These are phyloP conservation scores for Leptographium radiaticola DNA, from an alignment of 2,329 filamentous ascomycete genomes.

Conservation along the genomic window DNA sequence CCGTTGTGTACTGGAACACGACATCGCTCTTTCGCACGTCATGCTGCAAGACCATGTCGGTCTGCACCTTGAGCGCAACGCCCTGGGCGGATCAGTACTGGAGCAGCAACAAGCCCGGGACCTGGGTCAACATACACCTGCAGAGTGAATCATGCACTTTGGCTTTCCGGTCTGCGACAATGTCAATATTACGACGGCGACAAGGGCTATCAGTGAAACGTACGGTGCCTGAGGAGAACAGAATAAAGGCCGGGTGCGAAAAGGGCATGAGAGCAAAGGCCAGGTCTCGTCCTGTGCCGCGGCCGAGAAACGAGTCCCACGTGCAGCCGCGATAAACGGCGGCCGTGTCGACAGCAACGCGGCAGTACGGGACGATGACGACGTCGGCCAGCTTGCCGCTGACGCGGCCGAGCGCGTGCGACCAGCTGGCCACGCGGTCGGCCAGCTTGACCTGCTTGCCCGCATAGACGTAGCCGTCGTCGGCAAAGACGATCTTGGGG, in stretches of 20 bases:
- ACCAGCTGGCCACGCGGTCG: slow-evolving; percentile 1
- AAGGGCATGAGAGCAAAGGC: slow-evolving; percentile 1
- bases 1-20: slow-evolving; percentile 8
- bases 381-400: neutral
- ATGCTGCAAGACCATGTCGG: slow-evolving; percentile 7
- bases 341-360: neutral
- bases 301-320: neutral
- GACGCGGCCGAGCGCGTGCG: neutral
- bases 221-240: slow-evolving; percentile 6
- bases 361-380: slow-evolving; percentile 1
- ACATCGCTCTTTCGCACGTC: slow-evolving; percentile 4
- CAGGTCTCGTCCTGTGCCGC: neutral
- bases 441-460: slow-evolving; percentile 3
- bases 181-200: neutral
- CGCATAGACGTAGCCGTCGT: slow-evolving; percentile 4
- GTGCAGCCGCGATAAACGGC: neutral
- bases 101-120: neutral
- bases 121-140: neutral
- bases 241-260: slow-evolving; percentile 5
- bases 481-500: slow-evolving; percentile 7
- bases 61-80: slow-evolving; percentile 2
- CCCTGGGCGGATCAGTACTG: neutral
- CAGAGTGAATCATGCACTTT: slow-evolving; percentile 6
- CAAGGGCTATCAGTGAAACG: neutral
- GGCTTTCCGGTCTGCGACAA: slow-evolving; percentile 1